phyloP scores from a whole-genome alignment of 75 land plant species.

The Sequoia sempervirens region DNA sequence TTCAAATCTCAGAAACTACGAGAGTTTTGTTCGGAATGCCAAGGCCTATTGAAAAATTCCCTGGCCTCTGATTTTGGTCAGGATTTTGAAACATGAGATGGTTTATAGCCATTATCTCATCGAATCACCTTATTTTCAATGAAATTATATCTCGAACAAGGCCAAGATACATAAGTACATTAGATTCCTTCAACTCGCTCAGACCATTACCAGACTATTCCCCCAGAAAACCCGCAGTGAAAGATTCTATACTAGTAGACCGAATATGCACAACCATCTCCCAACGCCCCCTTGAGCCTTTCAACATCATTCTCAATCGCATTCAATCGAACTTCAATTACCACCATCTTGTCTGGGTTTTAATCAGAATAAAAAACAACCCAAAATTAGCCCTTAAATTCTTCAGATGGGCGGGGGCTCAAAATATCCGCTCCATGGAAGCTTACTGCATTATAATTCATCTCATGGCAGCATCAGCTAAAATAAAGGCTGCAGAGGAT shows the following conservation, averaged over 20 bases:
- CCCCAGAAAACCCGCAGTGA: slow-evolving; percentile 42
- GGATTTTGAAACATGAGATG: background rate
- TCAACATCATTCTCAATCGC: slow-evolving; percentile 30
- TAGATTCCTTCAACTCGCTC: background rate
- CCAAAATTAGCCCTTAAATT: slow-evolving; percentile 27
- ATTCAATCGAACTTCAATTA: slow-evolving; percentile 33
- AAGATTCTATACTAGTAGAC: slow-evolving; percentile 46
- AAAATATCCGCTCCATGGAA: slow-evolving; percentile 24
- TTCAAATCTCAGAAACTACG: background rate
- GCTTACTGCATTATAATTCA: slow-evolving; percentile 38
- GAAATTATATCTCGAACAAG: background rate
- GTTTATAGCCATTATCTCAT: background rate
- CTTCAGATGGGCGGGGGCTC: slow-evolving; percentile 42
- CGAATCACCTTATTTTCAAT: background rate
- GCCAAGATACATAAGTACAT: background rate
- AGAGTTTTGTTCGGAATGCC: background rate
- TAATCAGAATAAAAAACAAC: slow-evolving; percentile 40
- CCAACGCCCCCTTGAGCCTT: slow-evolving; percentile 47
- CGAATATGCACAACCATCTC: slow-evolving; percentile 32
- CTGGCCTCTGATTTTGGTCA: background rate
- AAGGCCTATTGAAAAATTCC: background rate
- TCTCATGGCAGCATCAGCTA: slow-evolving; percentile 31
- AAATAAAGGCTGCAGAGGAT: slow-evolving; percentile 17
- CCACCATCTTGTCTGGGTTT: slow-evolving; percentile 48
- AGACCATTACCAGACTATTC: slow-evolving; percentile 65